Conservation (phyloP, 768 basidiomycete species). For the Termitomyces sp. region DNA sequence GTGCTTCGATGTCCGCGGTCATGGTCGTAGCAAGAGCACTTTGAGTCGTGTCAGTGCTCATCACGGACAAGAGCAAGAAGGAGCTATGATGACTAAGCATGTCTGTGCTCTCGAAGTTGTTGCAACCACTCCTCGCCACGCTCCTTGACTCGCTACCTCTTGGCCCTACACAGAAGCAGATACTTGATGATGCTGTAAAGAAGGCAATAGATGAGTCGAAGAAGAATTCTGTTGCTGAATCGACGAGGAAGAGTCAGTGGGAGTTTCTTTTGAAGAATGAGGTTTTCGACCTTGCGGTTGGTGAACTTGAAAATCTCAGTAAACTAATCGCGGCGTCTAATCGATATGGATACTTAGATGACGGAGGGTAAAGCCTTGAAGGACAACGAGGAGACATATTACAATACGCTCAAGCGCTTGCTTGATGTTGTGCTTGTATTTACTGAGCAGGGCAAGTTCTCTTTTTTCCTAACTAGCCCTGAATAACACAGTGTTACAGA, state of each 20-base stretch:
- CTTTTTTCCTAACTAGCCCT: background rate
- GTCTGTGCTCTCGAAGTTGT: slow-evolving; percentile 37
- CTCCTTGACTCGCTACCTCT: slow-evolving; percentile 49
- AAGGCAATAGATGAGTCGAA: slow-evolving; percentile 37
- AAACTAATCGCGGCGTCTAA: background rate
- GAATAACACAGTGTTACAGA: slow-evolving; percentile 32
- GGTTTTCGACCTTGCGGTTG: slow-evolving; percentile 65
- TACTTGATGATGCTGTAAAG: slow-evolving; percentile 45
- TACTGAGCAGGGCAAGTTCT: slow-evolving; percentile 63
- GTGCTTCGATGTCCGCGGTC: slow-evolving; percentile 3
- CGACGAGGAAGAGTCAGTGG: slow-evolving; percentile 64
- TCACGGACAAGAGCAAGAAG: slow-evolving; percentile 4
- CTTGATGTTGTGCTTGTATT: slow-evolving; percentile 74
- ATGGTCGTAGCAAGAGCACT: background rate
- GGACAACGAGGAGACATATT: slow-evolving; percentile 46
- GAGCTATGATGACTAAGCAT: slow-evolving; percentile 14
- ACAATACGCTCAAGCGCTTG: slow-evolving; percentile 49
- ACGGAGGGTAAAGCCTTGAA: slow-evolving; percentile 65
- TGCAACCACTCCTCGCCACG: slow-evolving; percentile 41
- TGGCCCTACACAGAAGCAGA: slow-evolving; percentile 40
- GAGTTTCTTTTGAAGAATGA: slow-evolving; percentile 68
- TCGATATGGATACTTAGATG: slow-evolving; percentile 31
- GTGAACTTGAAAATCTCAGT: slow-evolving; percentile 19
- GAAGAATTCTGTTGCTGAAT: slow-evolving; percentile 40
- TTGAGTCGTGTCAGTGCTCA: slow-evolving; percentile 3